Conservation (phyloP, 2,329 filamentous ascomycete species). For the Monosporascus sp. region DNA sequence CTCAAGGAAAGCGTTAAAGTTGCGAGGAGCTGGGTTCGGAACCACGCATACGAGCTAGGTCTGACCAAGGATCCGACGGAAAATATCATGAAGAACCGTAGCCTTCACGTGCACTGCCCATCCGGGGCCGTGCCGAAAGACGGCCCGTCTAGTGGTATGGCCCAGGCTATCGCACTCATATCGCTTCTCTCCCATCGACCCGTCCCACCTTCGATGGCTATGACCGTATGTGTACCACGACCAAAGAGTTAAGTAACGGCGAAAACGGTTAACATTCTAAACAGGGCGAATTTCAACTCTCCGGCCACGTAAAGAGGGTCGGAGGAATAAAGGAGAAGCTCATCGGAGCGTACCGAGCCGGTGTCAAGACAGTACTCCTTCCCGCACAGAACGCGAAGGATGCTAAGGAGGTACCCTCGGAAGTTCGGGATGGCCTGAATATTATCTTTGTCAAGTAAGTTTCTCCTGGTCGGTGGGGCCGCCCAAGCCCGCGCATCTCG, state of each 20-base stretch:
- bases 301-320: constrained; percentile 87
- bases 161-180: constrained; percentile 89
- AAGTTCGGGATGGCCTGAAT: constrained; percentile 80
- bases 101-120: constrained; percentile 93
- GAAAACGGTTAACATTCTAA: constrained; percentile 12
- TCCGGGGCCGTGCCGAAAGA: constrained; percentile 95
- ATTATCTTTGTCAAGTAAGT: constrained; percentile 80
- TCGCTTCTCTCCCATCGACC: constrained; percentile 81
- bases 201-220: constrained; percentile 87
- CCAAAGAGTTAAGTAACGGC: no score
- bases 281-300: constrained; percentile 67
- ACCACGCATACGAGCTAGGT: constrained; percentile 86
- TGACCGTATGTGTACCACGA: constrained; percentile 61
- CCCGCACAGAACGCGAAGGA: constrained; percentile 90
- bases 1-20: constrained; percentile 97
- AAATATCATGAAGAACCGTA: constrained; percentile 93
- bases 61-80: constrained; percentile 74
- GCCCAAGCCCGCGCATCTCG: no score
- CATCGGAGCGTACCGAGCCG: constrained; percentile 86
- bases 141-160: constrained; percentile 78
- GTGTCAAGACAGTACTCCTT: constrained; percentile 88
- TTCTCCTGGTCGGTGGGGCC: neutral
- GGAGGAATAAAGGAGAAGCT: constrained; percentile 99
- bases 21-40: constrained; percentile 93
- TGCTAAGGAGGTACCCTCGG: constrained; percentile 80